Evolutionary conservation across 495 filamentous ascomycete species (phyloP).

Genomic region (Tuber borchii): DNA sequence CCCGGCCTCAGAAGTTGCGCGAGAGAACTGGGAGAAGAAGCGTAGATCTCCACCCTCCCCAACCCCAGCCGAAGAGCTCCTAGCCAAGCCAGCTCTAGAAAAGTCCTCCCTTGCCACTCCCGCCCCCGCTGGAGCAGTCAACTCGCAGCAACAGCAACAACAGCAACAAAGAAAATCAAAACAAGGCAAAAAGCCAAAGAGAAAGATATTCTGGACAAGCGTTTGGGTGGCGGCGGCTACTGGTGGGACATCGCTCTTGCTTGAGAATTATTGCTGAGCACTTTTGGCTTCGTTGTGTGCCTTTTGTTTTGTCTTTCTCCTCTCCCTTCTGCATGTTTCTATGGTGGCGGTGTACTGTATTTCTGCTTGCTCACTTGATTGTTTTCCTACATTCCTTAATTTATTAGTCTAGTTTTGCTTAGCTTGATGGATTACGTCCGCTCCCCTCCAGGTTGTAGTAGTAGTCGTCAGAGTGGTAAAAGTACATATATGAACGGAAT

Average conservation of each 20-base stretch:
- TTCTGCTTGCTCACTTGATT: background rate
- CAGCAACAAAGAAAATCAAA: background rate
- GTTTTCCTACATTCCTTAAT: background rate
- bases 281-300: background rate
- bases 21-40: conserved; percentile 16
- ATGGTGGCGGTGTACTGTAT: background rate
- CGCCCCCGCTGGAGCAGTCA: background rate
- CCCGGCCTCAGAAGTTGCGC: conserved; percentile 15
- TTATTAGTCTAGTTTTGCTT: background rate
- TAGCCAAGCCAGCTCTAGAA: background rate
- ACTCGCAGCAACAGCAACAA: background rate
- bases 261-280: conserved; percentile 21
- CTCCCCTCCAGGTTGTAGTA: background rate
- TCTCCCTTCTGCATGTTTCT: background rate
- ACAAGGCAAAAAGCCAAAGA: background rate
- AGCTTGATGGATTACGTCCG: background rate
- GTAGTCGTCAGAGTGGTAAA: background rate
- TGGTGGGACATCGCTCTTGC: conserved; percentile 11
- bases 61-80: background rate
- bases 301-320: background rate
- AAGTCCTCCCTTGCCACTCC: background rate
- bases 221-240: conserved; percentile 27
- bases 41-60: background rate
- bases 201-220: conserved; percentile 25
- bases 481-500: background rate